These are phyloP conservation scores for Aspergillus sp. DNA, from an alignment of 2,329 filamentous ascomycete species.

Conservation along the genomic window DNA sequence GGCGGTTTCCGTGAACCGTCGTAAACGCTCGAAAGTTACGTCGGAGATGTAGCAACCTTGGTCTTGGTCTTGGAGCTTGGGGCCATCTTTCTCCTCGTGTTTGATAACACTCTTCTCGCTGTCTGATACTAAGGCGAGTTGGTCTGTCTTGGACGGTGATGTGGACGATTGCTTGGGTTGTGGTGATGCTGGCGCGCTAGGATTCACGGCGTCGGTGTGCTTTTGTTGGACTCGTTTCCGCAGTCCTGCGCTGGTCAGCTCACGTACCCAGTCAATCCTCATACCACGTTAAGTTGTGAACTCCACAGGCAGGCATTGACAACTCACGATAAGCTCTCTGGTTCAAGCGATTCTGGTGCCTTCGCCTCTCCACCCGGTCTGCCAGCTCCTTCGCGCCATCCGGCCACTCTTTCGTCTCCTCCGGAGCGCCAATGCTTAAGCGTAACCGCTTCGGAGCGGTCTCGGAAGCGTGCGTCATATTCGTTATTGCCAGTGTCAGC, in stretches of 20 bases:
- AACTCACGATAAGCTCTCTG: conserved; percentile 21
- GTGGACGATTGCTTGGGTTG: background rate
- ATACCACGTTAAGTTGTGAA: too few species aligned
- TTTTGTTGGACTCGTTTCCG: conserved; percentile 12
- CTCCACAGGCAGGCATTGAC: background rate
- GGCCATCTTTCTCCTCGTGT: too few species aligned
- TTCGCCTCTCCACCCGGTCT: conserved; percentile 20
- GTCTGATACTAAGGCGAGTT: too few species aligned
- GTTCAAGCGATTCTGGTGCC: conserved; percentile 24
- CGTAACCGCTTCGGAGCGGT: too few species aligned
- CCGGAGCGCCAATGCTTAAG: too few species aligned
- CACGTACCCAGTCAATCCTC: background rate
- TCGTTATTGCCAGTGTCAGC: too few species aligned
- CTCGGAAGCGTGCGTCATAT: too few species aligned
- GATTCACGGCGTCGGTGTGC: background rate
- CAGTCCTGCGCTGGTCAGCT: conserved; percentile 8
- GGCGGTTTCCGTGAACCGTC: conserved; percentile 14
- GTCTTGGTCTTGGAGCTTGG: too few species aligned
- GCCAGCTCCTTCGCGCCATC: conserved; percentile 8
- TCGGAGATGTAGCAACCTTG: too few species aligned
- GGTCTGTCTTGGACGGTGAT: background rate
- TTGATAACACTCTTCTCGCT: too few species aligned
- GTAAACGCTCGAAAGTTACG: conserved; percentile 4
- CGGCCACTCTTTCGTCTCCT: too few species aligned
- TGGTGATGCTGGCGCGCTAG: background rate